Conservation (phyloP, 768 basidiomycete genomes). For the Mycena galericulata region DNA sequence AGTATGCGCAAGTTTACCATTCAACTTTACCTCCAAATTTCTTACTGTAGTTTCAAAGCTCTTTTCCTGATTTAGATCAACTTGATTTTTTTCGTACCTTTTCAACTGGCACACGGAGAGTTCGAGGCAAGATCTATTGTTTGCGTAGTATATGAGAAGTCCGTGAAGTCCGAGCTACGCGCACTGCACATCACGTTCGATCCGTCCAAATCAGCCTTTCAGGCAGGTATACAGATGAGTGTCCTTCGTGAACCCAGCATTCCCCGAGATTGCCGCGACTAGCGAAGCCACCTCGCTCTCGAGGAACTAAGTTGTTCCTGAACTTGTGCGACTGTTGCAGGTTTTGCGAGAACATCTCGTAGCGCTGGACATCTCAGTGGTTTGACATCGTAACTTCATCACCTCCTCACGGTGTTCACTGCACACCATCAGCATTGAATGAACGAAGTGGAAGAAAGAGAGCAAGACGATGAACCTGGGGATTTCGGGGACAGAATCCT, state of each 20-base stretch:
- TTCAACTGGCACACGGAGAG: too few species aligned
- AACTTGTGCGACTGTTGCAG: constrained; percentile 84
- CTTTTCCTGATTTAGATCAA: too few species aligned
- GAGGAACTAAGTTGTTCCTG: constrained; percentile 72
- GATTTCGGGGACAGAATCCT: constrained; percentile 87
- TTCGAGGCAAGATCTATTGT: too few species aligned
- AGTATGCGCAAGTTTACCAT: too few species aligned
- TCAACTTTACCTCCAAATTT: too few species aligned
- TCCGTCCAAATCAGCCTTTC: too few species aligned
- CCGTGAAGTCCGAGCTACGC: too few species aligned
- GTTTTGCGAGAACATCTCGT: constrained; percentile 98
- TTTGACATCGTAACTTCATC: constrained; percentile 98
- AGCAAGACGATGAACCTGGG: constrained; percentile 66
- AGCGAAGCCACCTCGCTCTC: constrained; percentile 63
- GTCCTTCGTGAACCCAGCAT: constrained; percentile 87
- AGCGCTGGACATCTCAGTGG: constrained; percentile 94
- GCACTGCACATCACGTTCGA: too few species aligned
- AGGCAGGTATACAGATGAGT: constrained; percentile 91
- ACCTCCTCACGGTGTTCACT: constrained; percentile 98
- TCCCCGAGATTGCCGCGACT: constrained; percentile 61
- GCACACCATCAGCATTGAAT: constrained; percentile 24
- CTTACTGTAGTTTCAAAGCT: too few species aligned
- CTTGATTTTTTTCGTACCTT: too few species aligned
- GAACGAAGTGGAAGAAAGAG: constrained; percentile 12
- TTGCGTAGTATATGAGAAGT: too few species aligned